Evolutionary conservation across 2,329 filamentous ascomycete species (phyloP), one percentile per base, ranked within the genome.

Genomic region (Scedosporium dehoogii): DNA sequence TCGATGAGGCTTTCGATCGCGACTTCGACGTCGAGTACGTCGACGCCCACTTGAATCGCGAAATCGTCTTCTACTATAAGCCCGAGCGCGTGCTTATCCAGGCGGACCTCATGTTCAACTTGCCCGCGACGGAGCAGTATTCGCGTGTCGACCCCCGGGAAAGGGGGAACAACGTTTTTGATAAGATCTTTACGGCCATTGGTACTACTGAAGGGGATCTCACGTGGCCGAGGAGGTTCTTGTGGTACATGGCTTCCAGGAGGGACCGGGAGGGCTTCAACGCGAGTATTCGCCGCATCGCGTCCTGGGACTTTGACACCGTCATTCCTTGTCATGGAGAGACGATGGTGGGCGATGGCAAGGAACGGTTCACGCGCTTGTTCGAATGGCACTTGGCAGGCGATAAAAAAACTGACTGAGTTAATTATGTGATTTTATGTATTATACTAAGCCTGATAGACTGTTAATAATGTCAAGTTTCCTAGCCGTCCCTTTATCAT

Each of bases 311-410:
- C 63, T 96, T 97, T 72, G 84, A 88, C 66, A 86, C 86, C 46
- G 80, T 97, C 59, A 86, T 99, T 64, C 92, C 93, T 0, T 97
- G 93, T 73, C 94, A 99, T 75, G 94, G 94, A 7, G 94, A 99
- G 76, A 87, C 90, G 16, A 86, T 97, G 67, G 88, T 94, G 73
- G 79, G 77, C 1, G 73, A 79, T 65, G 92, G 83, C 9, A 96
- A 96, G 79, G 82, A 81, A 10, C 78, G 90, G 16, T 96, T 93
- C 67, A 78, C 82, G 69, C 90, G 89, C 73, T 80, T 96, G 12
- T 91, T 96, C 75, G 82, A 83, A 69, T 97, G 92, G 92, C 90
- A 96, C 77, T 72, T 96, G 70, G 77, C 70, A 7, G 55, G 16
- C 12, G 25, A 56, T 33, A 56, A 62, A 21, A 58, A 62, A 23